Conservation (phyloP, 148 eudicot species). For the Rhododendron molle region DNA sequence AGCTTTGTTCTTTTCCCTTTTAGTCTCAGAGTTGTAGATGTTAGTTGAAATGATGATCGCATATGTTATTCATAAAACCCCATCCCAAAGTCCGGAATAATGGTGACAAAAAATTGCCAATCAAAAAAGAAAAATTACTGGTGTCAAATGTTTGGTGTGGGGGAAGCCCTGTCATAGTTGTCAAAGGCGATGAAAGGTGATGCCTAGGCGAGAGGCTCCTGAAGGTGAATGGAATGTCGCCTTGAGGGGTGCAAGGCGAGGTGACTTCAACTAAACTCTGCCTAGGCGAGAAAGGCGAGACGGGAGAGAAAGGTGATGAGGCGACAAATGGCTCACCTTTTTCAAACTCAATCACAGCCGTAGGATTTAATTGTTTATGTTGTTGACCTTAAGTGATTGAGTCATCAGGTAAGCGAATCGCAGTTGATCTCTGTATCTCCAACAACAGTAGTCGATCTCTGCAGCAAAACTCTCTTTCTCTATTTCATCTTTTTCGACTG, state of each 20-base stretch:
- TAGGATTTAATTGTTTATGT: background rate
- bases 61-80: background rate
- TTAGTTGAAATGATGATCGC: background rate
- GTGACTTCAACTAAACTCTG: background rate
- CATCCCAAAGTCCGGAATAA: background rate
- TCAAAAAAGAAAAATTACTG: background rate
- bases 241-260: background rate
- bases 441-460: background rate
- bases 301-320: background rate
- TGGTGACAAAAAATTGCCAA: background rate
- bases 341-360: background rate
- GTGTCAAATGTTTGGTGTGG: background rate
- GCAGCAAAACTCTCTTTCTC: background rate
- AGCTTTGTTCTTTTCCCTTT: background rate
- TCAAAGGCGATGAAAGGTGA: background rate
- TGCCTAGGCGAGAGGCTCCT: background rate
- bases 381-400: background rate
- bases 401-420: background rate
- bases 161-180: background rate
- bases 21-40: background rate
- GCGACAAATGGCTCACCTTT: background rate
- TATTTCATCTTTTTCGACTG: too few relatives aligned
- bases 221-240: background rate
- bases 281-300: background rate
- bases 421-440: background rate